phyloP scores from a whole-genome alignment of 2,329 filamentous ascomycete species.

The Lasiodiplodia hormozganensis region DNA sequence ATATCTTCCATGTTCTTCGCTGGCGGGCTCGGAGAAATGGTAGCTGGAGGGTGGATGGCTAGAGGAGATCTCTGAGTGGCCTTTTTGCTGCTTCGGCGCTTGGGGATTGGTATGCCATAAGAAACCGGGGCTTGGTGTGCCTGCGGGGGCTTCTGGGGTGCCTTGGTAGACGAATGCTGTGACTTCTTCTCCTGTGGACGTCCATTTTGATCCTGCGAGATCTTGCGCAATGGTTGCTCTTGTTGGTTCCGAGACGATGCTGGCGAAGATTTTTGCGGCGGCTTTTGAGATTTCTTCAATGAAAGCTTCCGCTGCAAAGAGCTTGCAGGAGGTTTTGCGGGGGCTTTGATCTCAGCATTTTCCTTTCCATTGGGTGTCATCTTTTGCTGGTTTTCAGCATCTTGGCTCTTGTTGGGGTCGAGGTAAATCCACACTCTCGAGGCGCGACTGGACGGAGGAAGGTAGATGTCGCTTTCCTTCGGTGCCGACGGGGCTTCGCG shows the following conservation, averaged over 20 bases:
- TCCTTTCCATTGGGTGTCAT: not conserved
- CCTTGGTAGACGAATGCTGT: not conserved
- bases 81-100: conserved; percentile 9
- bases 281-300: not conserved
- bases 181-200: not conserved
- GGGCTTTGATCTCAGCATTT: not conserved
- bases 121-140: not conserved
- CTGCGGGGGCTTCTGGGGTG: not conserved
- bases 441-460: not conserved
- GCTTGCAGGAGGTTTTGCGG: not conserved
- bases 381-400: not conserved
- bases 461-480: conserved; percentile 10
- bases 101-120: not conserved
- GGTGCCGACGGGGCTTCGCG: not conserved
- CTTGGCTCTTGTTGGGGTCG: not conserved
- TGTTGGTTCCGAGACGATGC: too few species aligned
- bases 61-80: not conserved
- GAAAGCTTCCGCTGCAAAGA: not conserved
- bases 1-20: not conserved
- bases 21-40: not conserved
- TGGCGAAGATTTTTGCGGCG: not conserved
- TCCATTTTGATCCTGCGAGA: not conserved
- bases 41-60: not conserved
- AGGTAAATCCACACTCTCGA: conserved; percentile 21
- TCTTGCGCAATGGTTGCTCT: not conserved